These are phyloP conservation scores for Diacronema lutheri DNA, from an alignment of 78 protist species.

Conservation along the genomic window DNA sequence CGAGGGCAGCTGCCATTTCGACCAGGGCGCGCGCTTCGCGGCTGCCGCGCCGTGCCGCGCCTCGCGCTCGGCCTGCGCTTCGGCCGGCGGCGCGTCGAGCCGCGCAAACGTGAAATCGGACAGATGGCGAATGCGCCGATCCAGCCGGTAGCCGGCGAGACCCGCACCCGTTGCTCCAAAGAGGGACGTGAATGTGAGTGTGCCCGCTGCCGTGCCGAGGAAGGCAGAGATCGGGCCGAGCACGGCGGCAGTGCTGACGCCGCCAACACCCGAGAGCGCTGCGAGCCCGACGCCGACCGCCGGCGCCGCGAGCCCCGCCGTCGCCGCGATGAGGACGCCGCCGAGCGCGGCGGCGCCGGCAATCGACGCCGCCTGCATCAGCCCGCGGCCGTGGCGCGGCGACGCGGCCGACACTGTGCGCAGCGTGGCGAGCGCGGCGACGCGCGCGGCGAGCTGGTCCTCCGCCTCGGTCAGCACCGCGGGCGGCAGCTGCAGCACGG, in stretches of 20 bases:
- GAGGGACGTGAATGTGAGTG: background rate
- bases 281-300: background rate
- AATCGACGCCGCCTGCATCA: background rate
- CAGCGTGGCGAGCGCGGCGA: too few relatives aligned
- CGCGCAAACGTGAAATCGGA: background rate
- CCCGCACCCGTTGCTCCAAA: conserved; percentile 13
- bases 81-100: background rate
- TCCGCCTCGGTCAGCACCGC: too few relatives aligned
- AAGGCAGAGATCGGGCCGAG: background rate
- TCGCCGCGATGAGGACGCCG: background rate
- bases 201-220: background rate
- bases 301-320: conserved; percentile 12
- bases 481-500: too few relatives aligned
- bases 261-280: background rate
- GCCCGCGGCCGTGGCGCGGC: too few relatives aligned
- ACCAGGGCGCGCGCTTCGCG: background rate
- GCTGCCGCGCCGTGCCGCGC: background rate
- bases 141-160: background rate
- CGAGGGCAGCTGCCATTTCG: background rate
- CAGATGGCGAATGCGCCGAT: background rate
- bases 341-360: background rate
- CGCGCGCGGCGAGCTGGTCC: too few relatives aligned
- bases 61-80: background rate
- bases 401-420: too few relatives aligned
- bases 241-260: too few relatives aligned